Evolutionary conservation across 345 rosid species (phyloP), one percentile per base, ranked within the genome.

Genomic region (Sisymbrium irio): DNA sequence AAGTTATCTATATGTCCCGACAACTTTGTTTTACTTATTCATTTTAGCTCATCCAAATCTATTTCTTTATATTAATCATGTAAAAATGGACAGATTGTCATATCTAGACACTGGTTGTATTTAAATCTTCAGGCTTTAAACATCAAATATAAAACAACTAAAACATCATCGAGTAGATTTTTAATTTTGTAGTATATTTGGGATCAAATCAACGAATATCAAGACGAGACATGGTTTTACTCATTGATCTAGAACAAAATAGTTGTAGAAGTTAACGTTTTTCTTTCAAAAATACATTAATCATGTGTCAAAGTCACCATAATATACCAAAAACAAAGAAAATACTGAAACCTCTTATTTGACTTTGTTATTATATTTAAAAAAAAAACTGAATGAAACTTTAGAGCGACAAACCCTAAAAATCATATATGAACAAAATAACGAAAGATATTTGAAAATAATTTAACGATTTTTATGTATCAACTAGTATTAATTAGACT

Each of bases 1-100:
- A 40, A 50, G 62, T 9, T 47, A 8, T 9, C 40, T 13, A 7
- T 20, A 53, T 37, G 2, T 14, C 39, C 30, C 15, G 9, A 6
- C 28, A 42, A 22, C 27, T 33, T 63, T 35, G 11, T 64, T 44
- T 55, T 54, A 33, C 64, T 56, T 56, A 19, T 25, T 56, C 13
- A 30, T 56, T 55, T 44, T 0, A 17, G 36, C 40, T 44, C 65
- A 55, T 35, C 65, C 15, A 57, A 57, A 65, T 66, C 13, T 53
- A 39, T 49, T 32, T 14, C 14, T 20, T n/a, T n/a, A n/a, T n/a
- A 15, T 51, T 61, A 33, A 69, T 53, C 40, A 76, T 58, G 41
- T 28, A 50, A 40, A 60, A 22, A 67, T 41, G 40, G 62, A 67
- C 47, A 61, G 35, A 62, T 44, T 53, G 64, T 75, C 69, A 75